These are phyloP conservation scores for Miscanthus lutarioriparius DNA, from an alignment of 176 grass and related monocot genomes.

Conservation along the genomic window DNA sequence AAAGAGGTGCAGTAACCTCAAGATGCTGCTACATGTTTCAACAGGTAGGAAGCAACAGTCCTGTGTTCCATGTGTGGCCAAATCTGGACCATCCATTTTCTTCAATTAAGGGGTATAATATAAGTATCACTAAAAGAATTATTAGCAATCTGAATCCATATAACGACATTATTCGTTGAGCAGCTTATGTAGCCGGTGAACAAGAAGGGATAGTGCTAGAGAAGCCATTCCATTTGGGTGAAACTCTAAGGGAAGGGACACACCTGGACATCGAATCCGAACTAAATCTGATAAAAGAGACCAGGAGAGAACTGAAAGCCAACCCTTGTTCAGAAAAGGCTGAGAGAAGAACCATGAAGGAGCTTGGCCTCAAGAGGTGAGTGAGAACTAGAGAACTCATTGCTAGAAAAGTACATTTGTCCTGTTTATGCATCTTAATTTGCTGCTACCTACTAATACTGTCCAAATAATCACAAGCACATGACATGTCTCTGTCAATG, in stretches of 20 bases:
- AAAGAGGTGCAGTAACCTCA: constrained; percentile 52
- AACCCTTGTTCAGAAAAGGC: background rate
- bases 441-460: background rate
- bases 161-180: background rate
- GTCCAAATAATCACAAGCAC: background rate
- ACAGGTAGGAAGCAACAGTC: constrained; percentile 37
- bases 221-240: constrained; percentile 51
- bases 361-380: constrained; percentile 59
- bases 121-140: background rate
- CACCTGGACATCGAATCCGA: constrained; percentile 58
- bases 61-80: background rate
- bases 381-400: background rate
- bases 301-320: constrained; percentile 31
- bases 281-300: constrained; percentile 46
- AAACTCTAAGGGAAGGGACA: constrained; percentile 37
- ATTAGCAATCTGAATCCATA: too few relatives aligned
- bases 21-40: constrained; percentile 73
- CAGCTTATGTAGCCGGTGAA: constrained; percentile 61
- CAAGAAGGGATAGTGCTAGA: constrained; percentile 50
- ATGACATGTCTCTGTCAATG: background rate
- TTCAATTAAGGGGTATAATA: too few relatives aligned
- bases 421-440: background rate
- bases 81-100: background rate
- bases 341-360: constrained; percentile 60
- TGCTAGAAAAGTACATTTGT: background rate